Percentiles rank a stretch among this genome's conserved stretches.
Conservation (phyloP, 1,139 yeast genomes). For the Hyphopichia fennica region DNA sequence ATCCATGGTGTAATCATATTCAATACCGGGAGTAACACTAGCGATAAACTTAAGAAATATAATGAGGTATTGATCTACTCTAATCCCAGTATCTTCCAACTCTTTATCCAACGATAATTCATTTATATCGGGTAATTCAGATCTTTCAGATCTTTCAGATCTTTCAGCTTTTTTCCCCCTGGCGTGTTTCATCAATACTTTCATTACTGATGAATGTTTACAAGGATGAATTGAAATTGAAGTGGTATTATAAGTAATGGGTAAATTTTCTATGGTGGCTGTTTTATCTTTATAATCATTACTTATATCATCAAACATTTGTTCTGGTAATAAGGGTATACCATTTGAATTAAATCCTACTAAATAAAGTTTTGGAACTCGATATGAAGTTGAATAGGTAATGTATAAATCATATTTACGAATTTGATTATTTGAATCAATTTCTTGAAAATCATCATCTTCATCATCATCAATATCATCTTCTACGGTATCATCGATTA, state of each 20-base stretch:
- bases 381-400: constrained; percentile 88
- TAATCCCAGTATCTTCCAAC: constrained; percentile 45
- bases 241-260: constrained; percentile 75
- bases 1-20: constrained; percentile 96
- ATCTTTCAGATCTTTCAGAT: no score
- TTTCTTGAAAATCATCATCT: constrained; percentile 34
- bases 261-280: constrained; percentile 91
- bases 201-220: constrained; percentile 93
- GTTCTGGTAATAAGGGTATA: constrained; percentile 78
- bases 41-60: constrained; percentile 91
- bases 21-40: constrained; percentile 96
- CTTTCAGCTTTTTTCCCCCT: constrained; percentile 21
- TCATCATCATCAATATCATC: constrained; percentile 27
- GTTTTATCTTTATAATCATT: constrained; percentile 93
- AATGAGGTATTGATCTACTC: constrained; percentile 88
- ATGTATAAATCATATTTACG: constrained; percentile 87
- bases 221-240: constrained; percentile 96
- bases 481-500: constrained; percentile 39
- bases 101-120: constrained; percentile 43
- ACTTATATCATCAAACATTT: constrained; percentile 93
- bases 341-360: constrained; percentile 88
- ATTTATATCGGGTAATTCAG: constrained; percentile 27
- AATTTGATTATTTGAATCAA: constrained; percentile 33
- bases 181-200: constrained; percentile 67
- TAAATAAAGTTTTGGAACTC: constrained; percentile 92